These are phyloP conservation scores for Pyricularia grisea DNA, from an alignment of 2,329 filamentous ascomycete species.

Conservation along the genomic window DNA sequence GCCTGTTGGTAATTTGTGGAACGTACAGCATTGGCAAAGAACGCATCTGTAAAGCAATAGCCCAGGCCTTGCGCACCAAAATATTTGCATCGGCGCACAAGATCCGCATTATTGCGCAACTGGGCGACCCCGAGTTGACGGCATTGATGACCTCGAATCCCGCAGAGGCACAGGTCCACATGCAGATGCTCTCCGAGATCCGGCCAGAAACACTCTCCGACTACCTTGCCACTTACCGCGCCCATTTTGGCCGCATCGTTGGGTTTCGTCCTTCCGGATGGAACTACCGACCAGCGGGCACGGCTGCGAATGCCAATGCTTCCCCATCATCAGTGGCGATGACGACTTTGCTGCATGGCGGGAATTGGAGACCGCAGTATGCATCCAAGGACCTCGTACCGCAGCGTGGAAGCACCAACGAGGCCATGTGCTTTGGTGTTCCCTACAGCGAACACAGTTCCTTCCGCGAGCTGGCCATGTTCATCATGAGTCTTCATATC, in stretches of 20 bases:
- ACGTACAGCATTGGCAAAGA: slow-evolving; percentile 99
- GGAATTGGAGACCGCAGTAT: slow-evolving; percentile 70
- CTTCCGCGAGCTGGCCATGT: slow-evolving; percentile 89
- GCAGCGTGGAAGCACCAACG: slow-evolving; percentile 72
- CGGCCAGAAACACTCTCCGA: slow-evolving; percentile 83
- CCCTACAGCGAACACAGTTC: slow-evolving; percentile 95
- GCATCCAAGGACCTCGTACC: slow-evolving; percentile 62
- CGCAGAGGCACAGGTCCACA: slow-evolving; percentile 84
- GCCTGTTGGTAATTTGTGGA: slow-evolving; percentile 83
- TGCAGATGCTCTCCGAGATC: slow-evolving; percentile 94
- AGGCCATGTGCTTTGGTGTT: slow-evolving; percentile 84
- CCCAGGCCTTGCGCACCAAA: slow-evolving; percentile 73
- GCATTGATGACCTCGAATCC: slow-evolving; percentile 72
- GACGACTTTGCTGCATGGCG: slow-evolving; percentile 41
- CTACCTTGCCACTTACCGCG: slow-evolving; percentile 72
- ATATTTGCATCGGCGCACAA: slow-evolving; percentile 83
- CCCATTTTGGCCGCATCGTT: slow-evolving; percentile 76
- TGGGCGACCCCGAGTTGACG: slow-evolving; percentile 77
- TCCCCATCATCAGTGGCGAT: slow-evolving; percentile 40
- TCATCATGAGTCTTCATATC: slow-evolving; percentile 78
- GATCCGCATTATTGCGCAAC: slow-evolving; percentile 71
- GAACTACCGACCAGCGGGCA: slow-evolving; percentile 67
- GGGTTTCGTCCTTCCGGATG: slow-evolving; percentile 91
- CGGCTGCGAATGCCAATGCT: slow-evolving; percentile 40
- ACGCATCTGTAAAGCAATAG: slow-evolving; percentile 87